Evolutionary conservation across 768 basidiomycete species (phyloP).

Genomic region (Kwoniella bestiolae): DNA sequence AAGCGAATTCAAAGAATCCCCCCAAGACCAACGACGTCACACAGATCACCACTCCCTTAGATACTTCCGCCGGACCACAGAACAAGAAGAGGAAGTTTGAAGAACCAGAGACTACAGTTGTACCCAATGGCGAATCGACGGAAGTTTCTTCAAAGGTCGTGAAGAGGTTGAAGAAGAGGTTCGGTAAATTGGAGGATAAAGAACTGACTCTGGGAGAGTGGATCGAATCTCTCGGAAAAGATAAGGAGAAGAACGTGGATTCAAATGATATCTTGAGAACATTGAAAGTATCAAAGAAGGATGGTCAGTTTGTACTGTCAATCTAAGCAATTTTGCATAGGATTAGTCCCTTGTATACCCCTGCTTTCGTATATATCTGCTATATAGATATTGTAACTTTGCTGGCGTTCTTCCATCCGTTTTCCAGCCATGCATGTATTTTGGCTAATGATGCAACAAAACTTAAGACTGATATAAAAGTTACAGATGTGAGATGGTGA

Average conservation of each 20-base stretch:
- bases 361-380: not conserved
- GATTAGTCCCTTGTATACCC: not conserved
- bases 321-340: not conserved
- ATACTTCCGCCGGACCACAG: conserved; percentile 14
- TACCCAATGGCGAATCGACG: not conserved
- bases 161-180: conserved; percentile 58
- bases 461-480: no score
- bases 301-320: conserved; percentile 17
- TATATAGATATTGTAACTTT: not conserved
- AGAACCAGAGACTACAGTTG: conserved; percentile 8
- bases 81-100: conserved; percentile 47
- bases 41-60: no score
- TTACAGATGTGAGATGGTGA: no score
- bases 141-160: conserved; percentile 43
- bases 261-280: conserved; percentile 34
- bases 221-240: conserved; percentile 16
- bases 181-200: conserved; percentile 61
- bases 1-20: conserved; percentile 52
- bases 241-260: conserved; percentile 47
- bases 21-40: conserved; percentile 17
- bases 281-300: conserved; percentile 14
- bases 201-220: conserved; percentile 23
- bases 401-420: not conserved
- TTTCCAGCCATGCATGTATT: conserved; percentile 40
- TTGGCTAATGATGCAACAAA: conserved; percentile 32